phyloP scores from a whole-genome alignment of 495 filamentous ascomycete genomes.

The Penicillium manginii region DNA sequence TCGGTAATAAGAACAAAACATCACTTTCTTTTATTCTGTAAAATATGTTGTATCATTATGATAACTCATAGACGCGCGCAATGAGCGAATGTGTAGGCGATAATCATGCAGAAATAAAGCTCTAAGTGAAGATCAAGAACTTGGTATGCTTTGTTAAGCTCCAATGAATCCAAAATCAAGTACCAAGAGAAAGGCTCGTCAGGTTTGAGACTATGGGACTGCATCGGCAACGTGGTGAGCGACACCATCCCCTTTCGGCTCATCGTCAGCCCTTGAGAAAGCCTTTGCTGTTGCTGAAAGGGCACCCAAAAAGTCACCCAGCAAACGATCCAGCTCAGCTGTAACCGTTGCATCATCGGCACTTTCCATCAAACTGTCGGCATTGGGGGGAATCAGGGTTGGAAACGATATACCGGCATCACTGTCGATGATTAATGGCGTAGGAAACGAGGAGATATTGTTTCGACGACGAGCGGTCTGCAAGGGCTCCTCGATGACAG shows the following conservation, averaged over 20 bases:
- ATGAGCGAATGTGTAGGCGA: too few species aligned
- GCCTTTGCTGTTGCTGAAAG: conserved; percentile 41
- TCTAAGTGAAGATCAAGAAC: not conserved
- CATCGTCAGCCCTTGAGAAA: conserved; percentile 24
- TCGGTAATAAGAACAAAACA: too few species aligned
- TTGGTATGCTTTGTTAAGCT: not conserved
- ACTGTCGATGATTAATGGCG: not conserved
- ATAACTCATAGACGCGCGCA: too few species aligned
- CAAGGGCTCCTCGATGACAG: conserved; percentile 32
- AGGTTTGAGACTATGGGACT: not conserved
- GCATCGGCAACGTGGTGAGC: not conserved
- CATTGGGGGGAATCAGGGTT: conserved; percentile 36
- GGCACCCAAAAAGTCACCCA: conserved; percentile 44
- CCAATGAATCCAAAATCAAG: not conserved
- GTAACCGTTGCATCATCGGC: conserved; percentile 36
- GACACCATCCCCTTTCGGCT: conserved; percentile 8
- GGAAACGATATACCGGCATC: conserved; percentile 36
- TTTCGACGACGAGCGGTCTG: conserved; percentile 28
- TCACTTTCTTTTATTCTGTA: too few species aligned
- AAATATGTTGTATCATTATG: too few species aligned
- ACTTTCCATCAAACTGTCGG: conserved; percentile 38
- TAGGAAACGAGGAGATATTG: not conserved
- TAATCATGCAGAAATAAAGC: too few species aligned
- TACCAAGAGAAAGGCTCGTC: not conserved
- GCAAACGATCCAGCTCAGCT: conserved; percentile 43